Evolutionary conservation across 2,329 filamentous ascomycete genomes (phyloP), one percentile per base, ranked within the genome.

Genomic region (Mariannaea elegans): DNA sequence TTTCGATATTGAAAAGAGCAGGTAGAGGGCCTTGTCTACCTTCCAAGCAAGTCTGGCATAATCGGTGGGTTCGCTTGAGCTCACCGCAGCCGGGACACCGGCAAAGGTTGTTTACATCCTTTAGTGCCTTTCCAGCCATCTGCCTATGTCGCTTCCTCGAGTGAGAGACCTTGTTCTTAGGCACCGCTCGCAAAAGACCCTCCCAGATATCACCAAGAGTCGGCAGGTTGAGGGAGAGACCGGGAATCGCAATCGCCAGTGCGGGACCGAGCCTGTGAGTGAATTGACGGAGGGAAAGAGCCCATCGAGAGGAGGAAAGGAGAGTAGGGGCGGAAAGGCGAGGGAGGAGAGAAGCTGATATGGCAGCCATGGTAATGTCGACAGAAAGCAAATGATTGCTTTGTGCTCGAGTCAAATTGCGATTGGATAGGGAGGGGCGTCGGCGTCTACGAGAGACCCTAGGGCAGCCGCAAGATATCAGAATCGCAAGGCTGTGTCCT

Each of bases 141-240:
- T 97, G 93, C 71, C 96, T 88, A 74, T 93, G 90, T 69, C 95
- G 87, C 84, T 93, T 97, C 82, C 95, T 97, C 82, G 92, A 92
- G 77, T 99, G 93, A 39, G 94, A 97, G 31, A 93, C 96, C 86
- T 98, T 99, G 82, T 97, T 98, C 85, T 99, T 99, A 5, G 95
- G 95, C 14, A 98, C 95, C 1, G 95, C 95, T 66, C 89, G 89
- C 67, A 99, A 83, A 44, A 99, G 86, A 6, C 92, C 93, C 68
- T 97, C 94, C 94, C 94, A 98, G 71, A 99, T 88, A 64, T 91
- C 91, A 56, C 87, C 88, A 19, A 97, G 73, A 48, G 81, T 86
- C 8, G 82, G 82, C 10, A 85, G 71, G 56, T 78, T 79, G 57
- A 83, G 73, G 66, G 87, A 83, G 65, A 92, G 81, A 36, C 84